These are phyloP conservation scores for Geotrichum aggregatum DNA, from an alignment of 1,139 yeast species.

Conservation along the genomic window DNA sequence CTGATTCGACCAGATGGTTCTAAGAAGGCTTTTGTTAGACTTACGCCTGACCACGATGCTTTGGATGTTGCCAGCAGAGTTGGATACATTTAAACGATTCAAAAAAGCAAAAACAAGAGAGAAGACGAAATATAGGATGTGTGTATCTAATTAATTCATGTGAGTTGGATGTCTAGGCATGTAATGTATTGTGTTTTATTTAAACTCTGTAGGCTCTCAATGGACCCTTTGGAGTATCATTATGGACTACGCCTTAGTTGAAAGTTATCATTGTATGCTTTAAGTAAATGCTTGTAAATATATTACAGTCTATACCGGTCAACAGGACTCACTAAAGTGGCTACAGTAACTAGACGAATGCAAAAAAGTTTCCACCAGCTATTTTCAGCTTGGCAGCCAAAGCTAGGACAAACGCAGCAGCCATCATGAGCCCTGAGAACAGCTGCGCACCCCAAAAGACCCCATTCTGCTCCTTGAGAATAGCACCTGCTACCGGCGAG, in stretches of 20 bases:
- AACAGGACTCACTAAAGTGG: too few species aligned
- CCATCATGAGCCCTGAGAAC: constrained; percentile 10
- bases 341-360: not conserved
- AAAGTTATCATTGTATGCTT: too few species aligned
- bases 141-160: not conserved
- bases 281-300: too few species aligned
- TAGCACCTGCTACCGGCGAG: constrained; percentile 53
- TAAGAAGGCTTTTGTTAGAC: constrained; percentile 99
- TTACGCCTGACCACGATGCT: constrained; percentile 99
- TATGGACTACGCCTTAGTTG: too few species aligned
- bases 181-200: too few species aligned
- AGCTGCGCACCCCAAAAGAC: constrained; percentile 13
- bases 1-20: constrained; percentile 98
- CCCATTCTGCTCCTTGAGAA: constrained; percentile 29
- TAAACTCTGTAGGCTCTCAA: too few species aligned
- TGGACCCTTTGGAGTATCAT: too few species aligned
- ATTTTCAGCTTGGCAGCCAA: constrained; percentile 3
- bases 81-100: constrained; percentile 75
- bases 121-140: not conserved
- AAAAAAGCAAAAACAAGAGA: too few species aligned
- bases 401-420: not conserved
- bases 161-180: not conserved
- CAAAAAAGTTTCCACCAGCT: constrained; percentile 9
- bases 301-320: too few species aligned
- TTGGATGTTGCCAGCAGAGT: constrained; percentile 99